Conservation (phyloP, 108 stramenopile genomes). For the Nannochloropsis salina region DNA sequence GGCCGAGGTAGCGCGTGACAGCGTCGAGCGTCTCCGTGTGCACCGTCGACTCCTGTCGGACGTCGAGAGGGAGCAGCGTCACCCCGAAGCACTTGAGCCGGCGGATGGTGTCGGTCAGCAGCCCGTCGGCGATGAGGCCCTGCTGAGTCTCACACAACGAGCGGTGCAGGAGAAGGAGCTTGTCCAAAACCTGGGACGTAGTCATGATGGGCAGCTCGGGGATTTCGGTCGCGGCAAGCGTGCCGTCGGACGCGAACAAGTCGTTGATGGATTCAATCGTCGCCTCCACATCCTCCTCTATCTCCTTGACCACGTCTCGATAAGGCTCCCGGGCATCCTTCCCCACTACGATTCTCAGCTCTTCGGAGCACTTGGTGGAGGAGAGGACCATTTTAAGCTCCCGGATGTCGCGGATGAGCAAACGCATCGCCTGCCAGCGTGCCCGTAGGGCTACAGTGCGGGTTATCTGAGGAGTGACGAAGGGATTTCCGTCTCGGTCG, state of each 20-base stretch:
- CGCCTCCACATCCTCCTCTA: constrained; percentile 32
- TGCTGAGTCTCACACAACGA: constrained; percentile 72
- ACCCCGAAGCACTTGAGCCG: constrained; percentile 77
- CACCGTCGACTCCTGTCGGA: constrained; percentile 84
- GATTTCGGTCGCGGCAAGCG: background rate
- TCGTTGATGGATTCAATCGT: constrained; percentile 23
- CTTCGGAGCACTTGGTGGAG: constrained; percentile 64
- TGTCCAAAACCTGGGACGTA: constrained; percentile 65
- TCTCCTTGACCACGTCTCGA: constrained; percentile 37
- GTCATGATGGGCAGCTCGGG: background rate
- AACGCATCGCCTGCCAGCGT: constrained; percentile 69
- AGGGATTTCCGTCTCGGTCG: constrained; percentile 94
- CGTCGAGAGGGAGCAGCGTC: constrained; percentile 83
- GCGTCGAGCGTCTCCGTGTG: constrained; percentile 86
- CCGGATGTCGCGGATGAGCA: constrained; percentile 71
- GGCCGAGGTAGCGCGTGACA: constrained; percentile 78
- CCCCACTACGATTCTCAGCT: constrained; percentile 30
- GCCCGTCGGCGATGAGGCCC: constrained; percentile 77
- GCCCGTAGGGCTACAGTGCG: constrained; percentile 71
- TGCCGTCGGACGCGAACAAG: background rate
- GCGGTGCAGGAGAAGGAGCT: constrained; percentile 71
- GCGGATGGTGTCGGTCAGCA: constrained; percentile 83
- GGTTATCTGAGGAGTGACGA: constrained; percentile 84
- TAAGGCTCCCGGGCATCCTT: constrained; percentile 46
- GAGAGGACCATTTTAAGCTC: constrained; percentile 58